These are phyloP conservation scores for Botrytis fabae DNA, from an alignment of 2,329 filamentous ascomycete genomes.

Conservation along the genomic window DNA sequence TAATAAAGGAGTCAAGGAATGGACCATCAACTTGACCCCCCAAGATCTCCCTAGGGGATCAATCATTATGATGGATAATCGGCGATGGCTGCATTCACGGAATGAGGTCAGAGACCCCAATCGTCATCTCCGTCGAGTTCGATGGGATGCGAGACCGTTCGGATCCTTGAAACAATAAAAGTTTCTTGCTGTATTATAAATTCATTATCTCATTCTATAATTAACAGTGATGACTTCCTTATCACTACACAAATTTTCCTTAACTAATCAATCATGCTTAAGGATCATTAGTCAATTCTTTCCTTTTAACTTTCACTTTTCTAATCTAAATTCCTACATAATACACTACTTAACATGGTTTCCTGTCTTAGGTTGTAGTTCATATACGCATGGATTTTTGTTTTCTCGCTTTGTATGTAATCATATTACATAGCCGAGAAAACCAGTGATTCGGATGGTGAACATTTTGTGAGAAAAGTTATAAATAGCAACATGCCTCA, in stretches of 20 bases:
- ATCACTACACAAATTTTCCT: not conserved
- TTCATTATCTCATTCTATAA: not conserved
- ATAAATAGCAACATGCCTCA: too few species aligned
- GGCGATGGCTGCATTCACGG: slow-evolving; percentile 43
- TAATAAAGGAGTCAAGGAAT: not conserved
- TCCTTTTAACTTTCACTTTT: not conserved
- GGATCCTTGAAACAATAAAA: not conserved
- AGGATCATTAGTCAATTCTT: not conserved
- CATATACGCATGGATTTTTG: too few species aligned
- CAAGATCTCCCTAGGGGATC: slow-evolving; percentile 37
- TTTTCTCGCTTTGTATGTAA: too few species aligned
- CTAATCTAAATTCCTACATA: too few species aligned
- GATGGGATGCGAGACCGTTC: slow-evolving; percentile 36
- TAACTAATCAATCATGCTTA: not conserved
- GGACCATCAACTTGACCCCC: slow-evolving; percentile 33
- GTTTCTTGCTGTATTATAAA: not conserved
- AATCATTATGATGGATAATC: slow-evolving; percentile 43
- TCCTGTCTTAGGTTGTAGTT: too few species aligned
- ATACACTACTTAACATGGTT: too few species aligned
- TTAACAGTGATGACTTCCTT: not conserved
- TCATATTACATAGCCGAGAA: too few species aligned
- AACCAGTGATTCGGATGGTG: too few species aligned
- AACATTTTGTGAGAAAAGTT: too few species aligned
- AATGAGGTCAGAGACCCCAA: slow-evolving; percentile 42
- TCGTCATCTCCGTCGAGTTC: slow-evolving; percentile 42